These are phyloP conservation scores for Saitozyma sp. DNA, from an alignment of 768 basidiomycete genomes.

Conservation along the genomic window DNA sequence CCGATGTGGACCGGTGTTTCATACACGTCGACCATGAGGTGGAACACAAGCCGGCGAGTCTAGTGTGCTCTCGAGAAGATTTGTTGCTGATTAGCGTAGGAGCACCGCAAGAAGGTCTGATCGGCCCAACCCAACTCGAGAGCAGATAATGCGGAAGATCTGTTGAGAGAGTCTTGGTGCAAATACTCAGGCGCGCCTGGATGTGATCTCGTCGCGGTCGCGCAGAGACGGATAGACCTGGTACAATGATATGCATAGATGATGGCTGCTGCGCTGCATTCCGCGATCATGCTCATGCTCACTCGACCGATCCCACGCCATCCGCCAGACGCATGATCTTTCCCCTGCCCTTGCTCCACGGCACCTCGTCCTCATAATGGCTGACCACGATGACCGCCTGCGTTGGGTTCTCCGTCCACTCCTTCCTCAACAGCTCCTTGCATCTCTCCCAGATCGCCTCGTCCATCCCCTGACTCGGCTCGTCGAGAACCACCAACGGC, in stretches of 20 bases:
- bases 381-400: conserved; percentile 84
- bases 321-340: conserved; percentile 58
- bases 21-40: conserved; percentile 95
- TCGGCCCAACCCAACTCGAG: too few relatives aligned
- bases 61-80: not conserved
- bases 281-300: not conserved
- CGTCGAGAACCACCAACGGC: conserved; percentile 78
- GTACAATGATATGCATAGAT: not conserved
- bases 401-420: conserved; percentile 38
- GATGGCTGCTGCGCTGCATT: not conserved
- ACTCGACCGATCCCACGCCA: conserved; percentile 32
- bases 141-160: too few relatives aligned
- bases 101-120: conserved; percentile 38
- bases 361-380: conserved; percentile 89
- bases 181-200: too few relatives aligned
- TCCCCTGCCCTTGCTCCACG: conserved; percentile 62
- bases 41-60: conserved; percentile 67
- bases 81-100: conserved; percentile 17
- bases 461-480: conserved; percentile 92
- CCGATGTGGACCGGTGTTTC: conserved; percentile 88
- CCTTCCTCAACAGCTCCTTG: conserved; percentile 63
- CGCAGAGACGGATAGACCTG: not conserved
- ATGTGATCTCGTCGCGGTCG: too few relatives aligned
- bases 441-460: conserved; percentile 69
- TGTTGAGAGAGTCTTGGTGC: too few relatives aligned